Percentiles rank a stretch among this genome's conserved stretches.
Evolutionary conservation across 2,329 filamentous ascomycete genomes (phyloP).

Genomic region (Lomentospora prolificans): DNA sequence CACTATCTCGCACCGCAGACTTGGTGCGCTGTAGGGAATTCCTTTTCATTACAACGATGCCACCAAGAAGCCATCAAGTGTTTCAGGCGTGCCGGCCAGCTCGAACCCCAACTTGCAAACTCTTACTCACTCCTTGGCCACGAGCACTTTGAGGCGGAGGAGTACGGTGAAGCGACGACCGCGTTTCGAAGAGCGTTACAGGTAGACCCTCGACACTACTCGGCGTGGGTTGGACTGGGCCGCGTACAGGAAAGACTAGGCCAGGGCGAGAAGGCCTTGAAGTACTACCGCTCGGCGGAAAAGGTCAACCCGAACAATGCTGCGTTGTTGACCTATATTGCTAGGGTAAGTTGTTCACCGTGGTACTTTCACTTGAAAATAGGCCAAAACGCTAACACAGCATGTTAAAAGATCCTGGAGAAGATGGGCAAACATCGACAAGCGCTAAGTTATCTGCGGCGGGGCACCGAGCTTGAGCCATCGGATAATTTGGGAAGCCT

Average conservation of each 20-base stretch:
- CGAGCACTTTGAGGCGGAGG: conserved; percentile 14
- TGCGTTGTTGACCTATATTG: conserved; percentile 14
- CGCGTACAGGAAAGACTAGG: conserved; percentile 13
- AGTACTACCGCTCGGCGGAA: conserved; percentile 13
- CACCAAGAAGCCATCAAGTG: conserved; percentile 13
- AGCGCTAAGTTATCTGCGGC: conserved; percentile 6
- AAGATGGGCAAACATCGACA: conserved; percentile 9
- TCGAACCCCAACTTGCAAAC: conserved; percentile 12
- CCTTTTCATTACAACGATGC: conserved; percentile 11
- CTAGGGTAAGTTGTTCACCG: conserved; percentile 10
- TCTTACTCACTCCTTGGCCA: conserved; percentile 14
- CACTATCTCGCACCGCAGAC: conserved; percentile 13
- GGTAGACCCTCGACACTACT: conserved; percentile 14
- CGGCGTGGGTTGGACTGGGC: conserved; percentile 14
- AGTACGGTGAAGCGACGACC: conserved; percentile 11
- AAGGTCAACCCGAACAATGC: conserved; percentile 14
- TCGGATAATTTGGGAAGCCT: conserved; percentile 6
- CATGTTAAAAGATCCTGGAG: conserved; percentile 10
- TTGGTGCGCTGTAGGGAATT: conserved; percentile 15
- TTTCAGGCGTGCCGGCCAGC: conserved; percentile 13
- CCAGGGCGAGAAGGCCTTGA: conserved; percentile 12
- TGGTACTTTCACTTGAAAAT: background rate
- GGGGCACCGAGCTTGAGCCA: conserved; percentile 9
- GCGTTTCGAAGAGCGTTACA: conserved; percentile 13
- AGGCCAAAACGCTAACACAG: conserved; percentile 1